phyloP scores from a whole-genome alignment of 352 stramenopile species.

The Blastocystis sp. region DNA sequence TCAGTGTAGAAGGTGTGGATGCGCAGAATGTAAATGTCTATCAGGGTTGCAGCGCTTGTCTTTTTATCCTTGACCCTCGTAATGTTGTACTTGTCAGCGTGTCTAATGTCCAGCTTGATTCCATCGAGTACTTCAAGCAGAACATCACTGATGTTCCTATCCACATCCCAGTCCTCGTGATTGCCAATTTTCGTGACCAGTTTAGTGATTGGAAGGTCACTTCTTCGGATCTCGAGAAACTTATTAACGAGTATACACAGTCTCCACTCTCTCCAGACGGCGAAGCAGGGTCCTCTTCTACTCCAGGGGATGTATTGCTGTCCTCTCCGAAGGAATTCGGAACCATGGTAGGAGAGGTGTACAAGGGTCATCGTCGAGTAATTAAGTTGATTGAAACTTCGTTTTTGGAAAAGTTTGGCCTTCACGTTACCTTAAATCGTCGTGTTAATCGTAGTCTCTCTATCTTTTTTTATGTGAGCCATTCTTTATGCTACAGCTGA shows the following conservation, averaged over 20 bases:
- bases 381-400: slow-evolving; percentile 41
- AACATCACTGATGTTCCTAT: background rate
- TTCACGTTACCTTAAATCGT: background rate
- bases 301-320: background rate
- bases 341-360: background rate
- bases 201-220: slow-evolving; percentile 16
- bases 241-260: background rate
- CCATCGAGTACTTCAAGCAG: slow-evolving; percentile 51
- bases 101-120: background rate
- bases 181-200: slow-evolving; percentile 39
- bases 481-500: slow-evolving; percentile 40
- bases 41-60: slow-evolving; percentile 29
- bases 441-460: background rate
- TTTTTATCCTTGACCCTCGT: slow-evolving; percentile 40
- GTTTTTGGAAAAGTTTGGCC: slow-evolving; percentile 47
- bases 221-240: background rate
- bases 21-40: slow-evolving; percentile 26
- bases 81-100: background rate
- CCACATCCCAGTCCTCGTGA: slow-evolving; percentile 41
- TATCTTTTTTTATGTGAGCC: slow-evolving; percentile 32
- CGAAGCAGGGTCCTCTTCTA: background rate
- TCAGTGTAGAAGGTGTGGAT: background rate
- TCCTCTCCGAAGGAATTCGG: background rate
- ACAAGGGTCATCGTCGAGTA: background rate
- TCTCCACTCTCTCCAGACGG: background rate